Conservation (phyloP, 768 basidiomycete species). For the Neoboletus magnificus region DNA sequence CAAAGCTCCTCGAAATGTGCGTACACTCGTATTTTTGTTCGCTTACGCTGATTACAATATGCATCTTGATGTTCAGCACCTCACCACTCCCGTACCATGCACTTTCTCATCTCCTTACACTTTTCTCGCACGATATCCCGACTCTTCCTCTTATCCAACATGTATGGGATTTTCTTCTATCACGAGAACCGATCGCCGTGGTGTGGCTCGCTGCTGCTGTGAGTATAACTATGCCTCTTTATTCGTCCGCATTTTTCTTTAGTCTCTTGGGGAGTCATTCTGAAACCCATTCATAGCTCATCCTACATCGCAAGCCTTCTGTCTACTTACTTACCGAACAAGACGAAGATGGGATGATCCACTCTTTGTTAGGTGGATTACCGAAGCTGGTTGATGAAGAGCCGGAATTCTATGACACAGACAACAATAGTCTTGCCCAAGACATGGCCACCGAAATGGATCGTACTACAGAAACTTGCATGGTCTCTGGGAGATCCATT, state of each 20-base stretch:
- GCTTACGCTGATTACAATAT: neutral
- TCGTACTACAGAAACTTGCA: neutral
- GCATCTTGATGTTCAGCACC: conserved; percentile 38
- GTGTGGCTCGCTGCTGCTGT: conserved; percentile 86
- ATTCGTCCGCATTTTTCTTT: neutral
- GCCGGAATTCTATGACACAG: neutral
- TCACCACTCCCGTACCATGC: conserved; percentile 87
- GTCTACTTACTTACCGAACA: conserved; percentile 58
- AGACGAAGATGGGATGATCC: conserved; percentile 80
- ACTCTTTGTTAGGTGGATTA: conserved; percentile 65
- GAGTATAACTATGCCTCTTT: conserved; percentile 28
- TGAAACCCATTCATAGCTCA: conserved; percentile 46
- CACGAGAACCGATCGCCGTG: conserved; percentile 73
- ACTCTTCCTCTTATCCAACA: conserved; percentile 88
- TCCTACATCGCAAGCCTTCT: conserved; percentile 68
- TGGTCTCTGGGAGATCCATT: neutral
- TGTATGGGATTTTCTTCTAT: conserved; percentile 85
- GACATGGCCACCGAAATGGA: neutral
- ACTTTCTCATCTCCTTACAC: conserved; percentile 83
- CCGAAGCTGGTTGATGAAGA: conserved; percentile 43
- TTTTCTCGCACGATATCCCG: conserved; percentile 91
- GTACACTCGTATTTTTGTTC: conserved; percentile 15
- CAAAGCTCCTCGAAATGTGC: conserved; percentile 65
- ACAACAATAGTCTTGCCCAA: neutral
- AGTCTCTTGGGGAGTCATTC: neutral